phyloP scores from a whole-genome alignment of 106 monocot genomes.

The Dendrobium chrysotoxum region DNA sequence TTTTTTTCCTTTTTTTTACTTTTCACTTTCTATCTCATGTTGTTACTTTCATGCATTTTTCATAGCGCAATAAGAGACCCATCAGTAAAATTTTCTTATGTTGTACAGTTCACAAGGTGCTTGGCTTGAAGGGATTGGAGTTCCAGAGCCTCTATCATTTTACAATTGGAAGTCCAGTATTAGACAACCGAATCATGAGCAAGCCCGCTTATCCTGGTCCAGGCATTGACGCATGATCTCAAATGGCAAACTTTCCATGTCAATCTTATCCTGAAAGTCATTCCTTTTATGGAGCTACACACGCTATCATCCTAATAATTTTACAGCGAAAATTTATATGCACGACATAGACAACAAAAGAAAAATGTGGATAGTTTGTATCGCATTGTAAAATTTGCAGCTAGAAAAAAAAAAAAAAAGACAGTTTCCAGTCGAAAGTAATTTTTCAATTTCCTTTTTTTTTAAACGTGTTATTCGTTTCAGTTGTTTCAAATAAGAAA shows the following conservation, averaged over 20 bases:
- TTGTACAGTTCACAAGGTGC: slow-evolving; percentile 74
- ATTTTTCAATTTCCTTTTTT: too few relatives aligned
- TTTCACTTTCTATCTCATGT: too few relatives aligned
- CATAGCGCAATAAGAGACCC: too few relatives aligned
- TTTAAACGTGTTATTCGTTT: too few relatives aligned
- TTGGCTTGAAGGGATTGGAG: slow-evolving; percentile 62
- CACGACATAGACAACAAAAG: background rate
- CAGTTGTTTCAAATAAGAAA: too few relatives aligned
- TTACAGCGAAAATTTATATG: background rate
- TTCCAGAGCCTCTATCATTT: slow-evolving; percentile 99
- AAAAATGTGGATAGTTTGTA: background rate
- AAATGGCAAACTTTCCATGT: background rate
- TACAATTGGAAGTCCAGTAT: slow-evolving; percentile 73
- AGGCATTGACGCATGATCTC: slow-evolving; percentile 50
- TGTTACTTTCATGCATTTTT: too few relatives aligned
- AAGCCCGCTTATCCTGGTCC: slow-evolving; percentile 97
- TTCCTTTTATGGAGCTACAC: background rate
- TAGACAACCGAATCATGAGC: slow-evolving; percentile 87
- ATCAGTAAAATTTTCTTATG: background rate
- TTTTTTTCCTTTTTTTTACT: background rate
- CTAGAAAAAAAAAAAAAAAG: too few relatives aligned
- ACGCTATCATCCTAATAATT: background rate
- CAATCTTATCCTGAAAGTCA: background rate
- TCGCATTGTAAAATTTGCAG: background rate
- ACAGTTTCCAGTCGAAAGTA: too few relatives aligned